Evolutionary conservation across 495 filamentous ascomycete species (phyloP), one percentile per base, ranked within the genome.

Genomic region (Rostrohypoxylon terebratum): DNA sequence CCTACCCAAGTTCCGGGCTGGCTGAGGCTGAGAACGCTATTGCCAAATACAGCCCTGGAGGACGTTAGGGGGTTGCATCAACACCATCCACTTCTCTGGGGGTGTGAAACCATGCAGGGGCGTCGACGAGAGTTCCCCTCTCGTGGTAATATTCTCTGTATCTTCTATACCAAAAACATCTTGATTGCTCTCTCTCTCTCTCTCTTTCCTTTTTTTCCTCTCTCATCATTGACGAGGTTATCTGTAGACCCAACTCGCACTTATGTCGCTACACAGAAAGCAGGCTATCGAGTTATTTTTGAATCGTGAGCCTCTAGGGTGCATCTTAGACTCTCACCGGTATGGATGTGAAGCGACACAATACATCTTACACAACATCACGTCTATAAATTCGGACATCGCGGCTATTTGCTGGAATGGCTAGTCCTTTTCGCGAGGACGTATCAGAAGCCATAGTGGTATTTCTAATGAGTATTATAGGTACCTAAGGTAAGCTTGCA

Each of bases 91-190:
- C 36, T 25, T 48, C 58, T 36, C n/a, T n/a, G 48, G 16, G n/a
- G 42, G 58, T 68, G 48, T 48, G 58, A 57, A 40, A 69, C 21
- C 9, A 62, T 57, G 58, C 58, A 69, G 58, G 58, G 66, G 66
- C 45, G 9, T 6, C 8, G 23, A 31, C 28, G 48, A 31, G 25
- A 31, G 5, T 13, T 50, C 20, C 10, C 38, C 42, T 20, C 64
- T 34, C 14, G 16, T 38, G 18, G 33, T 1, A 58, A 42, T 20
- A 11, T 40, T 31, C 33, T 42, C 16, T 9, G 4, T 10, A 20
- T 23, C 48, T 31, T 33, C 4, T 40, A 34, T 51, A 6, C 23
- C 50, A 16, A 48, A 51, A n/a, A 28, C n/a, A n/a, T n/a, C n/a
- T n/a, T n/a, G n/a, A n/a, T n/a, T n/a, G n/a, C n/a, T n/a, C n/a